phyloP scores from a whole-genome alignment of 352 stramenopile genomes.

The Pythium vanterpoolii region DNA sequence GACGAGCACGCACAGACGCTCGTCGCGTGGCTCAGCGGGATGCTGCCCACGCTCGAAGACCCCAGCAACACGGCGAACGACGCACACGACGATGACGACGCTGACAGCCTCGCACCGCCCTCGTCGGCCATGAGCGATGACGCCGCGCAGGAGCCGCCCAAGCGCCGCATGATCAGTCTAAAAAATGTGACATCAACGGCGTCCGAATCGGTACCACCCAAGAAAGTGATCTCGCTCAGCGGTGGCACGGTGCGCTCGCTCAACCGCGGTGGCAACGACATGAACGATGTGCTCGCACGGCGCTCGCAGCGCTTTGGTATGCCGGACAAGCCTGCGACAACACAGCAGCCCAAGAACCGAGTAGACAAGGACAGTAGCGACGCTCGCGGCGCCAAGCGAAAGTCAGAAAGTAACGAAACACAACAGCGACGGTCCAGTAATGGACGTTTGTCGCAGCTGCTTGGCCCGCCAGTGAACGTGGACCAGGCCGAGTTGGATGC shows the following conservation, averaged over 20 bases:
- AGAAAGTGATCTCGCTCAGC: conserved; percentile 51
- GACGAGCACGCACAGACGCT: conserved; percentile 74
- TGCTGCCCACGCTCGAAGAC: conserved; percentile 53
- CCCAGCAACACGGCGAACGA: conserved; percentile 1
- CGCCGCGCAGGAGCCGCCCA: conserved; percentile 16
- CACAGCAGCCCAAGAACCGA: conserved; percentile 16
- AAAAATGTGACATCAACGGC: conserved; percentile 36
- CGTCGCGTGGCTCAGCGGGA: conserved; percentile 59
- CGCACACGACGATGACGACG: conserved; percentile 18
- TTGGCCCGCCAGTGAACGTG: conserved; percentile 73
- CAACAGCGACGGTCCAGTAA: conserved; percentile 16
- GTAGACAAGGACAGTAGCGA: conserved; percentile 18
- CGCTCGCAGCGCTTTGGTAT: conserved; percentile 77
- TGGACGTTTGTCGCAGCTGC: conserved; percentile 41
- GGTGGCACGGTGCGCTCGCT: conserved; percentile 53
- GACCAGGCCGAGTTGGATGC: conserved; percentile 76
- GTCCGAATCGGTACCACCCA: conserved; percentile 25
- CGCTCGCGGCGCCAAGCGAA: conserved; percentile 25
- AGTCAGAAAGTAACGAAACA: conserved; percentile 16
- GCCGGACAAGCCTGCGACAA: conserved; percentile 27
- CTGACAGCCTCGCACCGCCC: conserved; percentile 18
- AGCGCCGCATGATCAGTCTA: conserved; percentile 57
- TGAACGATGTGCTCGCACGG: conserved; percentile 55
- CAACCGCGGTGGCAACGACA: conserved; percentile 30
- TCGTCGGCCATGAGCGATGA: not conserved